phyloP scores from a whole-genome alignment of 495 filamentous ascomycete species.

The Penicillium egyptiacum region DNA sequence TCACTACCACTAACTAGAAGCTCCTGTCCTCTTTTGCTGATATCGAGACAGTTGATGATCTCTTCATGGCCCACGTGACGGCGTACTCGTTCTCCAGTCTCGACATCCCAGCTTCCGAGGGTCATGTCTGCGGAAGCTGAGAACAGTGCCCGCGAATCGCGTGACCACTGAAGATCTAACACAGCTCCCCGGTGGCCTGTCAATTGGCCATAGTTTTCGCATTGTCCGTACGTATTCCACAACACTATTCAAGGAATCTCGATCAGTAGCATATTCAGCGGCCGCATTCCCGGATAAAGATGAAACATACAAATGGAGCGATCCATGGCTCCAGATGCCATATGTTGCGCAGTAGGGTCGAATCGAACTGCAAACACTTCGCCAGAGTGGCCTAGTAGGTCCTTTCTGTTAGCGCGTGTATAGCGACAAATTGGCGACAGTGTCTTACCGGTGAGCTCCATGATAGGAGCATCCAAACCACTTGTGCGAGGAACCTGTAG shows the following conservation, averaged over 20 bases:
- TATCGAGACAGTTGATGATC: constrained; percentile 85
- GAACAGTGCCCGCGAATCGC: constrained; percentile 86
- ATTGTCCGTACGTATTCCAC: constrained; percentile 88
- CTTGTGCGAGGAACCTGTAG: constrained; percentile 77
- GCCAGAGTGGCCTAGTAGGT: constrained; percentile 57
- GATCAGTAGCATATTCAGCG: constrained; percentile 7
- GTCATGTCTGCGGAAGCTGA: constrained; percentile 92
- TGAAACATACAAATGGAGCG: constrained; percentile 74
- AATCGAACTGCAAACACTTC: constrained; percentile 93
- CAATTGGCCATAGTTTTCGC: constrained; percentile 87
- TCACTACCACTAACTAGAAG: constrained; percentile 85
- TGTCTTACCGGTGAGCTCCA: constrained; percentile 80
- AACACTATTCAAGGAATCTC: constrained; percentile 58
- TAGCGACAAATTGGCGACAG: neutral
- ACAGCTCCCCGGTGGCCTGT: constrained; percentile 87
- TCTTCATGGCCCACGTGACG: constrained; percentile 93
- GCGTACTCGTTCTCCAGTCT: constrained; percentile 82
- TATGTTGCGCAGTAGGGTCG: constrained; percentile 79
- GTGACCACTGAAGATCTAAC: constrained; percentile 93
- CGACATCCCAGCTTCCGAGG: constrained; percentile 91
- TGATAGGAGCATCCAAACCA: constrained; percentile 84
- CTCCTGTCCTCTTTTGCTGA: constrained; percentile 85
- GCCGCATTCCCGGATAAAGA: neutral
- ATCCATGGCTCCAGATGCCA: constrained; percentile 96
- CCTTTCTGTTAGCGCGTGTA: constrained; percentile 13